Percentiles rank a stretch among this genome's conserved stretches.
phyloP scores from a whole-genome alignment of 2,329 filamentous ascomycete species.

The Diaporthe aspalathi region DNA sequence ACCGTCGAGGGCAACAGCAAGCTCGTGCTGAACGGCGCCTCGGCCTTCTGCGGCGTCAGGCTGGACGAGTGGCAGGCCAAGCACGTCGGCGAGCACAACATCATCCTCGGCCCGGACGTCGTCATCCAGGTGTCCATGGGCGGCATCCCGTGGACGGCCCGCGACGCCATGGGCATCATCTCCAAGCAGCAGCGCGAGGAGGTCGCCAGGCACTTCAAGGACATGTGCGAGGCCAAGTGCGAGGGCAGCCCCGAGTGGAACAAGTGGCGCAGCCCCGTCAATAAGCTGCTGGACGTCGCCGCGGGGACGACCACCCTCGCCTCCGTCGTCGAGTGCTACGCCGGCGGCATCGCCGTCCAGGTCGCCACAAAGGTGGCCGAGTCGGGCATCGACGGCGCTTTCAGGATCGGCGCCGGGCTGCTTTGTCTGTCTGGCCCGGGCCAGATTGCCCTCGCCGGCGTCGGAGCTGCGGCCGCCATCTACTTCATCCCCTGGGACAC shows the following conservation, averaged over 20 bases:
- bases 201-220: slow-evolving; percentile 34
- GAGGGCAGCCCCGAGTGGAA: slow-evolving; percentile 37
- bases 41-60: slow-evolving; percentile 36
- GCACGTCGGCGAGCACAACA: slow-evolving; percentile 37
- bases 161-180: slow-evolving; percentile 37
- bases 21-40: slow-evolving; percentile 37
- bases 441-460: slow-evolving; percentile 35
- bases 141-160: slow-evolving; percentile 38
- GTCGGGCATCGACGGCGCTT: slow-evolving; percentile 32
- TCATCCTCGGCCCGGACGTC: slow-evolving; percentile 38
- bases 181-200: slow-evolving; percentile 39
- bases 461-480: slow-evolving; percentile 32
- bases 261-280: slow-evolving; percentile 38
- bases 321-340: slow-evolving; percentile 39
- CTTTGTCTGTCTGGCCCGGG: slow-evolving; percentile 36
- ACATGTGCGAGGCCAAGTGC: slow-evolving; percentile 39
- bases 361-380: slow-evolving; percentile 34
- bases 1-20: slow-evolving; percentile 29
- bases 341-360: slow-evolving; percentile 38
- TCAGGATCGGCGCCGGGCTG: slow-evolving; percentile 35
- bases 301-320: slow-evolving; percentile 32
- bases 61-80: slow-evolving; percentile 40
- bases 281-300: slow-evolving; percentile 39
- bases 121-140: slow-evolving; percentile 38
- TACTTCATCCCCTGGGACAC: slow-evolving; percentile 39